Conservation (phyloP, 163 green algal species). For the Chlorella variabilis region DNA sequence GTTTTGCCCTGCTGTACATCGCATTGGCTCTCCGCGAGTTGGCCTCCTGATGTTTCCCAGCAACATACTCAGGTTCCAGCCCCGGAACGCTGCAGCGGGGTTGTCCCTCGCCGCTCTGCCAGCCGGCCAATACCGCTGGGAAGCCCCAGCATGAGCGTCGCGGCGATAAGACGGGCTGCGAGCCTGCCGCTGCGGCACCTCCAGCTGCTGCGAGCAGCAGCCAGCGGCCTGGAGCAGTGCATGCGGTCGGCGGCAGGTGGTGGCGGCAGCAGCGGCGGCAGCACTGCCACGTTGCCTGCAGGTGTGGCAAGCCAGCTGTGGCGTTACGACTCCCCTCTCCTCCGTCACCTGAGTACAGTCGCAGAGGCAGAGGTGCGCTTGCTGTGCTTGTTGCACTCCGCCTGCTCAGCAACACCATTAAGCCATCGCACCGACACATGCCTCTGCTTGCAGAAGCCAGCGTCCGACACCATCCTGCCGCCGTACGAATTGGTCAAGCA, state of each 20-base stretch:
- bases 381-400: neutral
- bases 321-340: conserved; percentile 23
- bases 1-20: too few relatives aligned
- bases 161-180: neutral
- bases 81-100: too few relatives aligned
- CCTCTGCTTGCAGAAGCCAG: neutral
- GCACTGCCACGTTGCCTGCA: neutral
- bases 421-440: neutral
- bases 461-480: neutral
- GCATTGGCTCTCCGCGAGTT: too few relatives aligned
- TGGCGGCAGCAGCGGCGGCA: neutral
- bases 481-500: conserved; percentile 20
- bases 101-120: too few relatives aligned
- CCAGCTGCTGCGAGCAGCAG: neutral
- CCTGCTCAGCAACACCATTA: too few relatives aligned
- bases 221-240: neutral
- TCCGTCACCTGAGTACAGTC: conserved; percentile 33
- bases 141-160: neutral
- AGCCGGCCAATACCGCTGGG: too few relatives aligned
- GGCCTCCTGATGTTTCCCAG: too few relatives aligned
- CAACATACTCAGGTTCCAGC: too few relatives aligned
- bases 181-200: neutral
- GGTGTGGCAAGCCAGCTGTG: neutral
- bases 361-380: neutral
- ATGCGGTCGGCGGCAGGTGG: neutral